Evolutionary conservation across 371 early-diverging fungal genomes (phyloP).

Genomic region (Mucor irregularis): DNA sequence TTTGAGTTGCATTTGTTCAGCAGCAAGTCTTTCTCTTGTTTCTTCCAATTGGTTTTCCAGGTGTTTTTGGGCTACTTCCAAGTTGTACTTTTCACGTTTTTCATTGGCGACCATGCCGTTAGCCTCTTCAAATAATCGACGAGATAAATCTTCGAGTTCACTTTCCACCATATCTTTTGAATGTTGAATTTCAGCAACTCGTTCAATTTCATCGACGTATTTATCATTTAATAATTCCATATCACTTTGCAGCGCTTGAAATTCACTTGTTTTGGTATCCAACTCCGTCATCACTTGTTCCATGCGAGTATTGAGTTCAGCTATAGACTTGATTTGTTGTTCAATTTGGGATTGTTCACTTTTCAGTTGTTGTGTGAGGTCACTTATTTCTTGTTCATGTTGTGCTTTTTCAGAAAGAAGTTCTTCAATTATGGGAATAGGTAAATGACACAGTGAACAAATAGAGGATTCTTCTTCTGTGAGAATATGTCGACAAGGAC

Average conservation of each 20-base stretch:
- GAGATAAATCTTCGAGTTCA: conserved; percentile 90
- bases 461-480: conserved; percentile 24
- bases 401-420: conserved; percentile 47
- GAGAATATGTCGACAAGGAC: conserved; percentile 46
- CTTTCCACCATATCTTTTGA: conserved; percentile 88
- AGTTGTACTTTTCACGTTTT: conserved; percentile 63
- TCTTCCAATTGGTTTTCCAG: conserved; percentile 68
- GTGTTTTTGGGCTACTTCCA: conserved; percentile 59
- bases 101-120: conserved; percentile 92
- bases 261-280: conserved; percentile 47
- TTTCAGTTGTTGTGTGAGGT: conserved; percentile 41
- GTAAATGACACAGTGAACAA: conserved; percentile 58
- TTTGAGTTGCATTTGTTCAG: conserved; percentile 77
- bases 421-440: conserved; percentile 54
- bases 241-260: conserved; percentile 52
- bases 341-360: conserved; percentile 49
- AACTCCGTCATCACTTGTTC: conserved; percentile 48
- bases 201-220: conserved; percentile 85
- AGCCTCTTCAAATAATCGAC: conserved; percentile 90
- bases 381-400: conserved; percentile 47
- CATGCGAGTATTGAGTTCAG: conserved; percentile 39
- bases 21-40: conserved; percentile 64
- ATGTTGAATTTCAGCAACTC: conserved; percentile 87
- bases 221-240: conserved; percentile 65
- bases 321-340: conserved; percentile 43